These are phyloP conservation scores for Diplotaxis tenuifolia DNA, from an alignment of 345 rosid species.

Conservation along the genomic window DNA sequence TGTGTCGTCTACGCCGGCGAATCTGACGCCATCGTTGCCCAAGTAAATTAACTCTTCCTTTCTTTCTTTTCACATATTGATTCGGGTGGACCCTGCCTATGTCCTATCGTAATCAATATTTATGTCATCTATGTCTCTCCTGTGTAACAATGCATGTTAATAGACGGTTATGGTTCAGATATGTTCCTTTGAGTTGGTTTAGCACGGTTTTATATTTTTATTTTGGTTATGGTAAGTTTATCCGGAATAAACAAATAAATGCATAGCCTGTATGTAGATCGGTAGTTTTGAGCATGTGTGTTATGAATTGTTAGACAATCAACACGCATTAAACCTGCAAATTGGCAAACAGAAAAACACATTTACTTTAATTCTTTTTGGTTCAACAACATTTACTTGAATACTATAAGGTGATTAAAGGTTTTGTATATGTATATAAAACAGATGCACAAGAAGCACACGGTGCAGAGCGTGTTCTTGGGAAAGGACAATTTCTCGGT, in stretches of 20 bases:
- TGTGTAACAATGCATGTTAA: neutral
- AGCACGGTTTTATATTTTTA: neutral
- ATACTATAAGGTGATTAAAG: neutral
- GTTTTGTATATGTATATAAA: neutral
- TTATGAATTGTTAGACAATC: neutral
- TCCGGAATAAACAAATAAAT: neutral
- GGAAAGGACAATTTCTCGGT: conserved; percentile 45
- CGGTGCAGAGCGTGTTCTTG: conserved; percentile 37
- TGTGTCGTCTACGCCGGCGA: conserved; percentile 54
- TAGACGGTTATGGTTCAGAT: neutral
- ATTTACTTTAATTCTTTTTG: too few species aligned
- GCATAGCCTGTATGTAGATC: neutral
- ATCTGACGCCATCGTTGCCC: conserved; percentile 46
- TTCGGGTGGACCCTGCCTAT: neutral
- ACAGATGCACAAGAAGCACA: conserved; percentile 49
- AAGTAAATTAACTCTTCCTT: conserved; percentile 34
- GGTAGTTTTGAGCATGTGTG: neutral
- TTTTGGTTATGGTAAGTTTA: neutral
- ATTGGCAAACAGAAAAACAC: neutral
- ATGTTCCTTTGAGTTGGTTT: neutral
- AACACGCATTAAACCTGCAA: neutral
- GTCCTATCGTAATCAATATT: neutral
- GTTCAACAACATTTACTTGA: too few species aligned
- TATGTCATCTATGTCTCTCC: neutral
- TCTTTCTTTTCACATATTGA: neutral